Conservation (phyloP, 164 flowering plant species). For the Magnolia kwangsiensis region DNA sequence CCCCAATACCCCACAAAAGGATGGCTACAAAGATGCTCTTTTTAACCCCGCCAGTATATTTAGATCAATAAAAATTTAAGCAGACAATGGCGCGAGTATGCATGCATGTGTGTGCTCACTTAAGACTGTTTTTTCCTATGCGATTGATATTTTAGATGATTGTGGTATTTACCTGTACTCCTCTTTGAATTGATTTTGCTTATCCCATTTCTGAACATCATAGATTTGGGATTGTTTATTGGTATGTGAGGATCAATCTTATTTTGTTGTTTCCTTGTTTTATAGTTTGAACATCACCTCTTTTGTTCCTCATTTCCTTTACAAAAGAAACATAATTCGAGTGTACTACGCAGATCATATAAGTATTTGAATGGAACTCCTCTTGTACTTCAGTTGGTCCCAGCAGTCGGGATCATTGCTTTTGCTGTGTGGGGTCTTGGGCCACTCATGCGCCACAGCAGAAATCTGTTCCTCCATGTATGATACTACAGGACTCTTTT, state of each 20-base stretch:
- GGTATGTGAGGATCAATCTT: background rate
- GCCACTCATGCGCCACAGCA: constrained; percentile 59
- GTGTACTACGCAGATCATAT: constrained; percentile 46
- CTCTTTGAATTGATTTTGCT: background rate
- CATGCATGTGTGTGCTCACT: background rate
- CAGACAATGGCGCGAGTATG: no score
- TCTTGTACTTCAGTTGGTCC: constrained; percentile 47
- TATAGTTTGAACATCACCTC: background rate
- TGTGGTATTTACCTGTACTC: background rate
- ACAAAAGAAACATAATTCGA: background rate
- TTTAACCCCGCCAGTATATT: background rate
- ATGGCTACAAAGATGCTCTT: background rate
- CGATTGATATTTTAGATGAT: background rate
- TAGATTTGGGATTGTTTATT: background rate
- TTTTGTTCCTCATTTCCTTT: background rate
- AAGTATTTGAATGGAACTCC: constrained; percentile 47
- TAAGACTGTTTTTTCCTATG: background rate
- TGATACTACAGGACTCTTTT: constrained; percentile 8
- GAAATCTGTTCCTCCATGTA: constrained; percentile 62
- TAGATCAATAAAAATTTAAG: no score
- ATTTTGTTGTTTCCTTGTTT: background rate
- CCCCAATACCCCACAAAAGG: background rate
- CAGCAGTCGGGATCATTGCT: constrained; percentile 60
- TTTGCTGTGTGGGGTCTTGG: constrained; percentile 81
- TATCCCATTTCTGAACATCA: background rate